phyloP scores from a whole-genome alignment of 208 protist species.

The Trypanosoma boissoni region DNA sequence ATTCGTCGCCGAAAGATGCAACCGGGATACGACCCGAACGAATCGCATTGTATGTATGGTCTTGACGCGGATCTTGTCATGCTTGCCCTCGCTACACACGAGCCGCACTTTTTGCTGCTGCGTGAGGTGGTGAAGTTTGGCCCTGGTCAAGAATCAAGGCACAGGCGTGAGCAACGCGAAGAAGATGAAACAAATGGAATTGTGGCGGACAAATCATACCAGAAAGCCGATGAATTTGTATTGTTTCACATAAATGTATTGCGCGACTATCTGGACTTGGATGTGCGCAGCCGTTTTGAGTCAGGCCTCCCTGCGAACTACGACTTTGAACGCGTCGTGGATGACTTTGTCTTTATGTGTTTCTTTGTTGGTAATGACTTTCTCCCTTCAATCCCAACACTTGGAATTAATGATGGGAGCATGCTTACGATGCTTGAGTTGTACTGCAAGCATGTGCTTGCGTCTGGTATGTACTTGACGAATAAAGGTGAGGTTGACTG shows the following conservation, averaged over 20 bases:
- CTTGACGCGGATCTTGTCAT: conserved; percentile 98
- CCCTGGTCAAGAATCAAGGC: conserved; percentile 37
- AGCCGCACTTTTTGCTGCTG: conserved; percentile 96
- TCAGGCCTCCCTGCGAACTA: conserved; percentile 20
- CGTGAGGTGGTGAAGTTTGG: conserved; percentile 94
- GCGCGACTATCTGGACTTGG: conserved; percentile 94
- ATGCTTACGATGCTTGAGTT: conserved; percentile 83
- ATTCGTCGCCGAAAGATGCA: conserved; percentile 94
- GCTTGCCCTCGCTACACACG: conserved; percentile 95
- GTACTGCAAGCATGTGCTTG: conserved; percentile 78
- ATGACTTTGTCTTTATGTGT: conserved; percentile 98
- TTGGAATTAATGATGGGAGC: conserved; percentile 95
- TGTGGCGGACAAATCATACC: conserved; percentile 72
- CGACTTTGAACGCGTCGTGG: conserved; percentile 92
- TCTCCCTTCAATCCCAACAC: conserved; percentile 93
- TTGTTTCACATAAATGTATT: conserved; percentile 92
- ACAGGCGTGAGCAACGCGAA: conserved; percentile 72
- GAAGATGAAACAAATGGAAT: conserved; percentile 80
- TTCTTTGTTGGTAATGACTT: conserved; percentile 99
- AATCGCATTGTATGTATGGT: conserved; percentile 98
- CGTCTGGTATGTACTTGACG: conserved; percentile 73
- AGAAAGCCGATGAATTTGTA: conserved; percentile 86
- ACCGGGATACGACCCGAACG: conserved; percentile 93
- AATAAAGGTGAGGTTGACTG: conserved; percentile 73
- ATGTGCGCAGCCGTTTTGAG: conserved; percentile 58